These are phyloP conservation scores for Yarrowia galli DNA, from an alignment of 1,139 yeast genomes.

Conservation along the genomic window DNA sequence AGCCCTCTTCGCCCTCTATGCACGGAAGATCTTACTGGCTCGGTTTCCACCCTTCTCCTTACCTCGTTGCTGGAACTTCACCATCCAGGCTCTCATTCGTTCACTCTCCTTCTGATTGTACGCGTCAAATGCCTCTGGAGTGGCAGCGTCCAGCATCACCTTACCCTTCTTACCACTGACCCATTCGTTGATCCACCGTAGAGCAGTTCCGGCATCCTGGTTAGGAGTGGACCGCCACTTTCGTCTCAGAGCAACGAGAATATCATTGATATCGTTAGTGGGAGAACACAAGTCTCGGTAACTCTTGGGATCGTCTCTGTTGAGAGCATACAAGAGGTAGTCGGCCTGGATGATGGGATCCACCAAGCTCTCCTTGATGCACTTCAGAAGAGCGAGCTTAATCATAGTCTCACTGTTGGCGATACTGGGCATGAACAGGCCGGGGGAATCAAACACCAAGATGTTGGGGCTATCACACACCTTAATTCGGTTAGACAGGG, in stretches of 20 bases:
- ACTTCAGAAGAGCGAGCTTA: constrained; percentile 74
- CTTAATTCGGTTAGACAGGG: constrained; percentile 77
- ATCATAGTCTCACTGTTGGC: constrained; percentile 74
- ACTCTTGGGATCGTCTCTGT: constrained; percentile 52
- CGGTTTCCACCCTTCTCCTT: constrained; percentile 41
- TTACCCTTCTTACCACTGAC: constrained; percentile 62
- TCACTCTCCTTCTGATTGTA: constrained; percentile 44
- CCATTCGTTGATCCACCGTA: constrained; percentile 72
- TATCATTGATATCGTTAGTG: constrained; percentile 74
- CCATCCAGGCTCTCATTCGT: constrained; percentile 44
- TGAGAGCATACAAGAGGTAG: constrained; percentile 75
- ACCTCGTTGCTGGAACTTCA: constrained; percentile 44
- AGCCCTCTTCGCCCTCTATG: neutral
- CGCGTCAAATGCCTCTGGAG: constrained; percentile 43
- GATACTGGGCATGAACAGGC: constrained; percentile 83
- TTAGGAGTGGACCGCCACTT: constrained; percentile 50
- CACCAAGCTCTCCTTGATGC: constrained; percentile 71
- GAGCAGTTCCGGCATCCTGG: constrained; percentile 70
- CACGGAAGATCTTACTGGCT: constrained; percentile 12
- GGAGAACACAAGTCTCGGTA: constrained; percentile 62
- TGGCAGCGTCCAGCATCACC: constrained; percentile 52
- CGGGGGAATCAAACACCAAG: constrained; percentile 88
- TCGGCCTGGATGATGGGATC: constrained; percentile 92
- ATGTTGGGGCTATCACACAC: constrained; percentile 70
- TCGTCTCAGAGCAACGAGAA: constrained; percentile 53